A percentile compares a stretch with the other conserved stretches of the same genome.
Evolutionary conservation across 768 basidiomycete species (phyloP).

Genomic region (Tulasnella sp.): DNA sequence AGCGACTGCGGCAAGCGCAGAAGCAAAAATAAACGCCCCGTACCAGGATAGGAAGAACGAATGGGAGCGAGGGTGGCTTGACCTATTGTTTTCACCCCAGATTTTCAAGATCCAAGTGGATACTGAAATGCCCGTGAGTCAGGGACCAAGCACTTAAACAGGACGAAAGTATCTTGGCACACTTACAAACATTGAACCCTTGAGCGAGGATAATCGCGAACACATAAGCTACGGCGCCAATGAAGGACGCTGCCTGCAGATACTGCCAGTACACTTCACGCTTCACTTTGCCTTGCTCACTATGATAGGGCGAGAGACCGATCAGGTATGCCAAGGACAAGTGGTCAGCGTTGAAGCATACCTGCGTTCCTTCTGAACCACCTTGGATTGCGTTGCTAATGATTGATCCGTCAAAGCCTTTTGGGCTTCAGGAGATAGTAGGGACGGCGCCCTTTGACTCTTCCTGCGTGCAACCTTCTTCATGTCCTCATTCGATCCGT

Average conservation of each 20-base stretch:
- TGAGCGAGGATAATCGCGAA: conserved; percentile 37
- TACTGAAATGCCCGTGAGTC: conserved; percentile 2
- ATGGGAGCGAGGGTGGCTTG: conserved; percentile 43
- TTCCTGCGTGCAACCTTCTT: conserved; percentile 12
- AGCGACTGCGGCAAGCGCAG: conserved; percentile 43
- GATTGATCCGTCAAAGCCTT: not conserved
- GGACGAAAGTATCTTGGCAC: not conserved
- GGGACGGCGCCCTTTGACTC: conserved; percentile 21
- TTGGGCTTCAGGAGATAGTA: conserved; percentile 25
- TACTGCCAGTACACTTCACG: conserved; percentile 64
- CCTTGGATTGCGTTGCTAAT: not conserved
- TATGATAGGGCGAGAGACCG: conserved; percentile 35
- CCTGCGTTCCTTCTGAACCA: conserved; percentile 28
- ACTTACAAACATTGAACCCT: not conserved
- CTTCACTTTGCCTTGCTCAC: conserved; percentile 75
- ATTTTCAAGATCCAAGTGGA: conserved; percentile 46
- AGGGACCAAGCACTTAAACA: not conserved
- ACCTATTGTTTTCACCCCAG: conserved; percentile 72
- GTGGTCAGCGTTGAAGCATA: conserved; percentile 34
- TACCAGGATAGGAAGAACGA: conserved; percentile 51
- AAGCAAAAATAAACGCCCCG: conserved; percentile 53
- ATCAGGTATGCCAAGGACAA: conserved; percentile 48
- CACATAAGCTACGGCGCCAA: conserved; percentile 56
- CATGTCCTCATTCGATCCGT: not conserved
- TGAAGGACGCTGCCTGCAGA: conserved; percentile 64